These are phyloP conservation scores for Geranium incanum DNA, from an alignment of 441 rosid species.

Conservation along the genomic window DNA sequence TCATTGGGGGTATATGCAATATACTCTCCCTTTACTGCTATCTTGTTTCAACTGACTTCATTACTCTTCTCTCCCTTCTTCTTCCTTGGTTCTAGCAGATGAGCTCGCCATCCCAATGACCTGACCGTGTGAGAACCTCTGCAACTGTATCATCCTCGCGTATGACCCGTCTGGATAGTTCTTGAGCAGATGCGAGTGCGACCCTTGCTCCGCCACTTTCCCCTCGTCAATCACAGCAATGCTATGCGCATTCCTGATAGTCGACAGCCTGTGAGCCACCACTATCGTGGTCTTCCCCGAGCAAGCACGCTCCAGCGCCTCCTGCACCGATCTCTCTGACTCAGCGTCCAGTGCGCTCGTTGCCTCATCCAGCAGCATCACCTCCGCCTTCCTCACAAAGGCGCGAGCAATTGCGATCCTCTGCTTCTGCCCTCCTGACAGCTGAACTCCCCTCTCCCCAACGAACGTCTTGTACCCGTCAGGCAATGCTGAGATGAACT, in stretches of 20 bases:
- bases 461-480: constrained; percentile 85
- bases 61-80: constrained; percentile 49
- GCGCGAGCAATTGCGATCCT: constrained; percentile 89
- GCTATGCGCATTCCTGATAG: constrained; percentile 78
- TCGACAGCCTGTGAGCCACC: constrained; percentile 85
- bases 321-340: constrained; percentile 93
- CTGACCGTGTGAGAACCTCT: constrained; percentile 84
- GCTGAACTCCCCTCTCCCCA: constrained; percentile 87
- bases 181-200: constrained; percentile 81
- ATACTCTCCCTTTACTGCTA: constrained; percentile 25
- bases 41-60: constrained; percentile 19
- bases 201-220: constrained; percentile 92
- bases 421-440: constrained; percentile 96
- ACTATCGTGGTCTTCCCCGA: constrained; percentile 84
- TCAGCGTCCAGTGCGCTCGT: constrained; percentile 94
- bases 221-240: constrained; percentile 95
- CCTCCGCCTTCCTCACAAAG: constrained; percentile 76
- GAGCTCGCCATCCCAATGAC: constrained; percentile 78
- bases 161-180: constrained; percentile 88
- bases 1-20: constrained; percentile 25
- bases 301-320: constrained; percentile 89
- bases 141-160: constrained; percentile 90
- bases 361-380: constrained; percentile 94
- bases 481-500: constrained; percentile 74
- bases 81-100: constrained; percentile 51